Evolutionary conservation across 2,329 filamentous ascomycete genomes (phyloP).

Genomic region (Sordariomycetes sp.): DNA sequence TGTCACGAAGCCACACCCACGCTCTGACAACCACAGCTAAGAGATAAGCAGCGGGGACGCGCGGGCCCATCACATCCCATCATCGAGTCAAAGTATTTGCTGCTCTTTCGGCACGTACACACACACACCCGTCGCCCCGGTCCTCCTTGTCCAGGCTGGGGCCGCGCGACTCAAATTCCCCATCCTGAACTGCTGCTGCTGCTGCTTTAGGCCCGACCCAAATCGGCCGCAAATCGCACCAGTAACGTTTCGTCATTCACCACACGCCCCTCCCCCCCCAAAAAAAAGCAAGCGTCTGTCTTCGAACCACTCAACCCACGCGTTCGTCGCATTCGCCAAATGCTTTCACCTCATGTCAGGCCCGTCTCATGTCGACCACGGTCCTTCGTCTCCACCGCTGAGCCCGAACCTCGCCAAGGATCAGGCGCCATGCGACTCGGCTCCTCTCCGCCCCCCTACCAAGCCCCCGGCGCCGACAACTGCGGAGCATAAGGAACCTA

Average conservation of each 20-base stretch:
- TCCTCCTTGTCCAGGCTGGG: background rate
- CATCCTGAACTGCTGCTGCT: background rate
- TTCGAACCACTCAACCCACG: constrained; percentile 4
- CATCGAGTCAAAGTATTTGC: background rate
- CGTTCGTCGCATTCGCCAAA: constrained; percentile 1
- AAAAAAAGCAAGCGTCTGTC: background rate
- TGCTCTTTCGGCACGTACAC: background rate
- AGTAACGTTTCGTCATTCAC: background rate
- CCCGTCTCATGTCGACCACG: background rate
- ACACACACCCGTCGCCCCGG: background rate
- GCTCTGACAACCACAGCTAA: background rate
- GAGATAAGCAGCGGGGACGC: background rate
- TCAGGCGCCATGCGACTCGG: constrained; percentile 1
- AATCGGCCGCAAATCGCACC: background rate
- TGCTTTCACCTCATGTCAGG: constrained; percentile 3
- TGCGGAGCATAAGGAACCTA: background rate
- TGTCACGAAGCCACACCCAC: background rate
- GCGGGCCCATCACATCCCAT: background rate
- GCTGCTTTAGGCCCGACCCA: background rate
- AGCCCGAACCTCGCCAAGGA: background rate
- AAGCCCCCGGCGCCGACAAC: background rate
- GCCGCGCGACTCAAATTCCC: background rate
- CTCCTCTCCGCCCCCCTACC: background rate
- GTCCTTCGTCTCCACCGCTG: constrained; percentile 1
- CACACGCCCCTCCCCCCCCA: constrained; percentile 2